These are phyloP conservation scores for Pythium folliculosum DNA, from an alignment of 352 stramenopile genomes.

Conservation along the genomic window DNA sequence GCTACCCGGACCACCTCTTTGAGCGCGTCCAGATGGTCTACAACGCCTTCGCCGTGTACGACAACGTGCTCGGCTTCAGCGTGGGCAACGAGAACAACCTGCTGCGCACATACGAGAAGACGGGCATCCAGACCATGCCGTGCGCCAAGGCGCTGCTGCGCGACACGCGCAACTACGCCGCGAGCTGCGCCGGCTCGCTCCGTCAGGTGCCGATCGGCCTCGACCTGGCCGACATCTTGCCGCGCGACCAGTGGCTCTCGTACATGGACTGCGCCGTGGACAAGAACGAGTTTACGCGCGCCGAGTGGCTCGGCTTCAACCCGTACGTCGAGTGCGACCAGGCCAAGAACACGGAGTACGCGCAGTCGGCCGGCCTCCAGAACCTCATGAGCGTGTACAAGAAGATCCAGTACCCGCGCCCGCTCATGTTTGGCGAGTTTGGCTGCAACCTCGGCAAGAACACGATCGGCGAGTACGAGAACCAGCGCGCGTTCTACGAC, in stretches of 20 bases:
- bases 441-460: slow-evolving; percentile 54
- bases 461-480: slow-evolving; percentile 53
- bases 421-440: slow-evolving; percentile 63
- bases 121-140: slow-evolving; percentile 36
- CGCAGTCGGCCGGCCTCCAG: slow-evolving; percentile 41
- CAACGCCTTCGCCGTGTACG: slow-evolving; percentile 60
- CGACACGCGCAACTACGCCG: slow-evolving; percentile 45
- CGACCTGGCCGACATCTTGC: slow-evolving; percentile 49
- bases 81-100: slow-evolving; percentile 61
- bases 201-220: slow-evolving; percentile 51
- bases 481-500: slow-evolving; percentile 51
- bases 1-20: slow-evolving; percentile 51
- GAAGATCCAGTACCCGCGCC: slow-evolving; percentile 36
- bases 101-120: slow-evolving; percentile 33
- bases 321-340: slow-evolving; percentile 61
- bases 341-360: slow-evolving; percentile 38
- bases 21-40: slow-evolving; percentile 46
- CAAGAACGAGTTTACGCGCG: slow-evolving; percentile 43
- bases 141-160: slow-evolving; percentile 56
- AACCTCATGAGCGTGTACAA: slow-evolving; percentile 54
- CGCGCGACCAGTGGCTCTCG: slow-evolving; percentile 37
- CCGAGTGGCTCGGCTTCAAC: slow-evolving; percentile 57
- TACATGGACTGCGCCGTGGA: slow-evolving; percentile 54
- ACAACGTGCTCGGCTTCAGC: slow-evolving; percentile 58
- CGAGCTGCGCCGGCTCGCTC: slow-evolving; percentile 33